Base-by-base conservation (phyloP, 1,284 basidiomycete species). In the Meripilus lineatus region DNA sequence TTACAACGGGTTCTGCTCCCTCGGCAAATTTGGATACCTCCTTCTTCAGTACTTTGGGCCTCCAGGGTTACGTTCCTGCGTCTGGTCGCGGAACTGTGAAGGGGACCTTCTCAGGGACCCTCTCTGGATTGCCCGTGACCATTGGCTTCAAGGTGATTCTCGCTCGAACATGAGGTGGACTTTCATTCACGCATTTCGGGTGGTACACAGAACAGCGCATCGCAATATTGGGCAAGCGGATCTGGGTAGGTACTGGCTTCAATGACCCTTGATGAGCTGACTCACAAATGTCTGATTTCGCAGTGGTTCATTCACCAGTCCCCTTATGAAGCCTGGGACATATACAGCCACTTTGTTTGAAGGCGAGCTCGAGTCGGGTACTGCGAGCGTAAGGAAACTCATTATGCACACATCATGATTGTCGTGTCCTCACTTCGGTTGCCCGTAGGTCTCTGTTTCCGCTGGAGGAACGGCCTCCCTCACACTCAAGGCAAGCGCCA, bases 301-400 rank as follows among this genome's bases (percentile, higher is more conserved):
- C 45, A 69, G 67, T 38, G 70, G 69, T 28, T 59, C 63, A 24
- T 74, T 70, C 59, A 67, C 63, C 6, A 64, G 68, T 24, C 67
- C 66, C n/a, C 51, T 62, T 45, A 70, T 74, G 64, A 74, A 72
- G 45, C 71, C 73, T n/a, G 72, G 73, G 15, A 56, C 57, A 14
- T 61, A 60, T 42, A 67, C 67, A 6, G 66, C 61, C n/a, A 71
- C 69, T 2, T 57, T 71, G 15, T 73, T 58, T 51, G 66, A 74
- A 56, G 68, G 66, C 32, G 69, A 75, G 53, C 57, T 73, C 8
- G 69, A 69, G 49, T 66, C 66, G 24, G 71, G 65, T 5, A 66
- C 65, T 7, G 66, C 65, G 8, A 62, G 57, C 32, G 71, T 48
- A 40, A 10, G 47, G 24, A 23, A 4, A 30, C 20, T 17, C 17